Evolutionary conservation across 2,329 filamentous ascomycete species (phyloP).

Genomic region (Trichoderma sp.): DNA sequence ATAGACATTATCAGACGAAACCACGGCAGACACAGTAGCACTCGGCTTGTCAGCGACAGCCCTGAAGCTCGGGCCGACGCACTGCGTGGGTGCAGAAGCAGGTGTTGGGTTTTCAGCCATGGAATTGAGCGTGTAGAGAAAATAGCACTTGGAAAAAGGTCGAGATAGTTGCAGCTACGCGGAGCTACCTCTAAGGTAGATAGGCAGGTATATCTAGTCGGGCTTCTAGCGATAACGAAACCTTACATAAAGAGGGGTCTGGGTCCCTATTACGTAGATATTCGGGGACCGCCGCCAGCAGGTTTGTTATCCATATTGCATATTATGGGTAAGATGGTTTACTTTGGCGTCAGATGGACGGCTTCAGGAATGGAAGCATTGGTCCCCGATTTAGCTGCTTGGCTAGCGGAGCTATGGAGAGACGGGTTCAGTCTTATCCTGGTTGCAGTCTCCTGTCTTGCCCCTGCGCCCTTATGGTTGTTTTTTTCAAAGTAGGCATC

Average conservation of each 20-base stretch:
- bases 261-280: conserved; percentile 13
- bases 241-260: conserved; percentile 17
- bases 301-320: conserved; percentile 2
- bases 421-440: not conserved
- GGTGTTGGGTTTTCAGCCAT: conserved; percentile 29
- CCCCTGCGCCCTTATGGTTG: not conserved
- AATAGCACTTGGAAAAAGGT: not conserved
- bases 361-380: conserved; percentile 7
- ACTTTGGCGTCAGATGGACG: not conserved
- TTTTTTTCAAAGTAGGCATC: conserved; percentile 7
- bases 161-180: not conserved
- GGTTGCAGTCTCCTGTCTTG: not conserved
- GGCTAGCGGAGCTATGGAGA: not conserved
- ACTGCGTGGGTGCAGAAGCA: conserved; percentile 48
- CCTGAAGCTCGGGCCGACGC: conserved; percentile 77
- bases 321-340: not conserved
- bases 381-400: conserved; percentile 1
- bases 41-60: conserved; percentile 74
- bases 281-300: conserved; percentile 8
- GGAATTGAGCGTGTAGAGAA: conserved; percentile 38
- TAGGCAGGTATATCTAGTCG: conserved; percentile 11
- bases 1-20: conserved; percentile 82
- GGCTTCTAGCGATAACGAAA: conserved; percentile 13
- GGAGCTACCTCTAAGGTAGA: conserved; percentile 2
- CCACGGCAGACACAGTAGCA: conserved; percentile 82